Percentiles rank a stretch among this genome's conserved stretches.
These are phyloP conservation scores for Meyerozyma carpophila DNA, from an alignment of 1,139 yeast genomes.

Conservation along the genomic window DNA sequence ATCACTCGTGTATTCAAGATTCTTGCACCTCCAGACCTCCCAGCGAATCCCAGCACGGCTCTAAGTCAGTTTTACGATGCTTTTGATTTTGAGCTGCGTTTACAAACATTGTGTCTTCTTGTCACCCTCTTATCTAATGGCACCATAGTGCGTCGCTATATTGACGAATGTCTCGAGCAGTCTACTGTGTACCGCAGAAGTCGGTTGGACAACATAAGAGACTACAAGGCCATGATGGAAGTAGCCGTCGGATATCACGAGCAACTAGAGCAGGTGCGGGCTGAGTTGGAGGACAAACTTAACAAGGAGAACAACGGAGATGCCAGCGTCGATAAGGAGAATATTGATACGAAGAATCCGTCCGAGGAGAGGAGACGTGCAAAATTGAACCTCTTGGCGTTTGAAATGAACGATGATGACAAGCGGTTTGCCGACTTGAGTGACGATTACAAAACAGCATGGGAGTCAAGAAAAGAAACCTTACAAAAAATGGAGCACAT, in stretches of 20 bases:
- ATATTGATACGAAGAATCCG: slow-evolving; percentile 6
- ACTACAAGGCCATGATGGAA: slow-evolving; percentile 48
- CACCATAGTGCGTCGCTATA: slow-evolving; percentile 52
- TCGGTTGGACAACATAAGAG: slow-evolving; percentile 63
- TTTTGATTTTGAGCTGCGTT: slow-evolving; percentile 44
- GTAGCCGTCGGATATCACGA: slow-evolving; percentile 24
- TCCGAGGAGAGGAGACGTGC: slow-evolving; percentile 14
- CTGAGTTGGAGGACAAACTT: slow-evolving; percentile 4
- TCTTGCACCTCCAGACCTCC: slow-evolving; percentile 52
- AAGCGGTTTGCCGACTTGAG: slow-evolving; percentile 39
- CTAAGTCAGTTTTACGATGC: slow-evolving; percentile 44
- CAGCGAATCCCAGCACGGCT: slow-evolving; percentile 48
- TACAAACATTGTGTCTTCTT: slow-evolving; percentile 50
- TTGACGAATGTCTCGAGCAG: slow-evolving; percentile 67
- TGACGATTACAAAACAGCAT: slow-evolving; percentile 40
- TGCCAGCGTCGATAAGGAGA: slow-evolving; percentile 12
- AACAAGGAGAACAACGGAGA: slow-evolving; percentile 4
- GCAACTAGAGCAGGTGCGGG: slow-evolving; percentile 3
- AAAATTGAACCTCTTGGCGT: slow-evolving; percentile 23
- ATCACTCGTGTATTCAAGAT: slow-evolving; percentile 43
- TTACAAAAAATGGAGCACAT: slow-evolving; percentile 38
- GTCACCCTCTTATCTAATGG: slow-evolving; percentile 57
- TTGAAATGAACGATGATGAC: slow-evolving; percentile 50
- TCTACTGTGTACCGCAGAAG: slow-evolving; percentile 61
- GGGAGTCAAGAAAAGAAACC: slow-evolving; percentile 37